Evolutionary conservation across 139 green algal species (phyloP), one percentile per base, ranked within the genome.

Genomic region (Axilococcus clingmanii): DNA sequence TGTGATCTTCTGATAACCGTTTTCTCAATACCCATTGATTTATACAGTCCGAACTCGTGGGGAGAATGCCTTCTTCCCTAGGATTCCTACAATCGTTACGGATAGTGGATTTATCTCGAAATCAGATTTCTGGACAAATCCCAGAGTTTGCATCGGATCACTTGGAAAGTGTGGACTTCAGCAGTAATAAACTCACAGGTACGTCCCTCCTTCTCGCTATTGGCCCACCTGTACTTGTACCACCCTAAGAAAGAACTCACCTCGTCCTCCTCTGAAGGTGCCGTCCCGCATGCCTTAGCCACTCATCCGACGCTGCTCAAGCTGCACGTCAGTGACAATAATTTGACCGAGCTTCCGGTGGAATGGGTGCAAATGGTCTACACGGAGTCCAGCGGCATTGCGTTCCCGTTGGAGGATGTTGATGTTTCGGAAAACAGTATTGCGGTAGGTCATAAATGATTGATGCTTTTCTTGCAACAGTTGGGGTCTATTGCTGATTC

Each of bases 301-400:
- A 35, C 44, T 5, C 44, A 51, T 24, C 44, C 2, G 2, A 27
- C 27, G 23, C 25, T 51, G 17, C 1, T 20, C 4, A 23, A 2
- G 20, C 16, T 51, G 15, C 11, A 23, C 14, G 24, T 20, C 11
- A 15, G 28, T 19, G 17, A 51, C 15, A 51, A 51, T 35, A 15
- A 51, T 24, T 8, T 51, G 9, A 33, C 17, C 23, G 7, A 4
- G 1, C 25, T 51, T 0, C 44, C 44, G 0, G 34, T 51, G 33
- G 44, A 51, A n/a, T 51, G 44, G 44, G 34, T 14, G 34, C 19
- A 23, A 17, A 36, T 34, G 4, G 44, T 51, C 33, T 51, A 51
- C 24, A 12, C 33, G 7, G n/a, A 17, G 5, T 17, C 23, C 12
- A 12, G 12, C 34, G 15, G 34, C 19, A 15, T 25, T 7, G 24